Evolutionary conservation across 257 asterid genomes (phyloP).

Genomic region (Nicotiana knightiana): DNA sequence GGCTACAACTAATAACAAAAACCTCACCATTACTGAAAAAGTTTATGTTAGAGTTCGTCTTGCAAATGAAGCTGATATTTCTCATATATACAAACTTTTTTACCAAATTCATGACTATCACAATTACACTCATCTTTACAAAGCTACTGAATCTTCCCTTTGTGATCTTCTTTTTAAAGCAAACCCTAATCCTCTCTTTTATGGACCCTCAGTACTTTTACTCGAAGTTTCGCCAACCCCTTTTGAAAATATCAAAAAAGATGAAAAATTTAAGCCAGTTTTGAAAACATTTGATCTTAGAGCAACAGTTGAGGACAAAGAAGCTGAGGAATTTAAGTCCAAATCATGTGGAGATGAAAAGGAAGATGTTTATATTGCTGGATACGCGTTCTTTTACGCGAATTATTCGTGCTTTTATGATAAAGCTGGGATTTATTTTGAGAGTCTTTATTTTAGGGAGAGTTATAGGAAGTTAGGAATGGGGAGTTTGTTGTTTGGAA

Average conservation of each 20-base stretch:
- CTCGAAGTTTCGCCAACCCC: constrained; percentile 8
- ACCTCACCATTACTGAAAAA: not conserved
- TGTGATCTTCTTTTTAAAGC: constrained; percentile 3
- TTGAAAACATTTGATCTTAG: not conserved
- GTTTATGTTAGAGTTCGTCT: constrained; percentile 11
- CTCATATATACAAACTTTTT: constrained; percentile 11
- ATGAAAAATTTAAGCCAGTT: not conserved
- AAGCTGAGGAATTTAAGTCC: constrained; percentile 4
- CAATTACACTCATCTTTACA: not conserved
- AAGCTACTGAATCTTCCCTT: constrained; percentile 11
- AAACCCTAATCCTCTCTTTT: constrained; percentile 10
- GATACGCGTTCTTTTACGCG: constrained; percentile 10
- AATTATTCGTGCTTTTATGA: constrained; percentile 15
- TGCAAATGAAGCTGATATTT: constrained; percentile 8
- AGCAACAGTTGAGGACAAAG: not conserved
- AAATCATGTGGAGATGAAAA: not conserved
- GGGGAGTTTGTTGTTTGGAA: constrained; percentile 6
- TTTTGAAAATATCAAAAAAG: not conserved
- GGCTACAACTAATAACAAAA: not conserved
- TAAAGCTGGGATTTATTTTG: constrained; percentile 11
- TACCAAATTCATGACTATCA: constrained; percentile 15
- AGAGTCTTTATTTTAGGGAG: constrained; percentile 12
- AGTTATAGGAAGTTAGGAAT: constrained; percentile 13
- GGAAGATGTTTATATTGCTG: not conserved
- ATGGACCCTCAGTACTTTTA: constrained; percentile 7